These are phyloP conservation scores for Ulmus americana DNA, from an alignment of 331 rosid species.

Conservation along the genomic window DNA sequence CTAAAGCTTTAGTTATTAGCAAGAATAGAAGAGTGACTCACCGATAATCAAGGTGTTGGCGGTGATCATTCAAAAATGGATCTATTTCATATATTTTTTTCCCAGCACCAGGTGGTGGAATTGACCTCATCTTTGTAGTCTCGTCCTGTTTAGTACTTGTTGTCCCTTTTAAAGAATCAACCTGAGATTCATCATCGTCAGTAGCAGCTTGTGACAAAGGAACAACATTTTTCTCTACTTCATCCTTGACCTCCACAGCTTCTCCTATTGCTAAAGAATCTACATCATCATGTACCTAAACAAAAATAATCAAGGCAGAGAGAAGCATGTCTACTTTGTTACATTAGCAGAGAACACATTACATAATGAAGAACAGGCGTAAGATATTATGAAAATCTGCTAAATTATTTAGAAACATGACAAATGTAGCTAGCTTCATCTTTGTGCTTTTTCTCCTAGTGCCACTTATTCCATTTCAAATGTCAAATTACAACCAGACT, in stretches of 20 bases:
- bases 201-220: slow-evolving; percentile 26
- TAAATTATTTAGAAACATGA: background rate
- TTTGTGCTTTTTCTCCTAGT: background rate
- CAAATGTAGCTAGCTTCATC: background rate
- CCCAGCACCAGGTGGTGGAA: slow-evolving; percentile 80
- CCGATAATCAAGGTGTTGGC: slow-evolving; percentile 73
- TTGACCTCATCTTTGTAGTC: slow-evolving; percentile 26
- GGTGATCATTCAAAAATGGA: slow-evolving; percentile 39
- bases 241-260: slow-evolving; percentile 28
- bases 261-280: slow-evolving; percentile 36
- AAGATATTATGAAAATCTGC: too few species aligned
- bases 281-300: slow-evolving; percentile 31
- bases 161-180: slow-evolving; percentile 30
- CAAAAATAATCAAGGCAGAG: slow-evolving; percentile 7
- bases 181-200: slow-evolving; percentile 25
- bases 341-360: background rate
- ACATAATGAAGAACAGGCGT: background rate
- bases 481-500: background rate
- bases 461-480: too few species aligned
- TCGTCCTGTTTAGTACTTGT: slow-evolving; percentile 22
- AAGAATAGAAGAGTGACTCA: slow-evolving; percentile 19
- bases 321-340: slow-evolving; percentile 1
- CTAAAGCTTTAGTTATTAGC: background rate
- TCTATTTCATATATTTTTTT: slow-evolving; percentile 70
- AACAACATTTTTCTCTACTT: slow-evolving; percentile 29